phyloP scores from a whole-genome alignment of 306 rosid genomes.

The Ormosia semicastrata region DNA sequence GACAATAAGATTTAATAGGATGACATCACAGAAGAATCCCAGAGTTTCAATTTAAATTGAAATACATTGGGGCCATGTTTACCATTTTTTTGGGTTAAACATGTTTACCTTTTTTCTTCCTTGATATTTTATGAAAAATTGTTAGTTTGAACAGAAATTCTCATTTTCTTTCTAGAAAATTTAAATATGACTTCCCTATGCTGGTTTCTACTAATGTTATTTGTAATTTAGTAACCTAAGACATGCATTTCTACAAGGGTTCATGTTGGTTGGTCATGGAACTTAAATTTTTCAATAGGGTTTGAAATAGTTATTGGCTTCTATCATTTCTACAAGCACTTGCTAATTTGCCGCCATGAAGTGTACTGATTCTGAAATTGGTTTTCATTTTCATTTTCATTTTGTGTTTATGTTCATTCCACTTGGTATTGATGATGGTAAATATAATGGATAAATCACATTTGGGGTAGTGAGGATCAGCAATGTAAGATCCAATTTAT shows the following conservation, averaged over 20 bases:
- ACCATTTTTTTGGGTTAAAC: not conserved
- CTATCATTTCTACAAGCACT: not conserved
- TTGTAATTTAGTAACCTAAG: not conserved
- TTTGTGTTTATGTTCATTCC: not conserved
- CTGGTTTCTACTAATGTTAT: not conserved
- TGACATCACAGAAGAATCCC: not conserved
- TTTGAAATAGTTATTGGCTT: not conserved
- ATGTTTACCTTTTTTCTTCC: not conserved
- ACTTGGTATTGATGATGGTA: not conserved
- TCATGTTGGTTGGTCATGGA: not conserved
- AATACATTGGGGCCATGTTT: not conserved
- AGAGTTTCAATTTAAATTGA: not conserved
- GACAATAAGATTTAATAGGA: not conserved
- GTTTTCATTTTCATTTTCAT: conserved; percentile 8
- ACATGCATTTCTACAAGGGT: not conserved
- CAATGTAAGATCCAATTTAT: not conserved
- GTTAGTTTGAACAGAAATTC: not conserved
- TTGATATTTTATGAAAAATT: not conserved
- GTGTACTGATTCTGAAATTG: conserved; percentile 7
- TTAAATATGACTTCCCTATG: not conserved
- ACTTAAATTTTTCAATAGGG: not conserved
- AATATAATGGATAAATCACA: conserved; percentile 9
- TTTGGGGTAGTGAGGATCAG: not conserved
- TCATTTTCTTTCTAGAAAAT: not conserved
- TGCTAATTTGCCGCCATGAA: not conserved